Evolutionary conservation across 441 rosid genomes (phyloP).

Genomic region (Erodium texanum): DNA sequence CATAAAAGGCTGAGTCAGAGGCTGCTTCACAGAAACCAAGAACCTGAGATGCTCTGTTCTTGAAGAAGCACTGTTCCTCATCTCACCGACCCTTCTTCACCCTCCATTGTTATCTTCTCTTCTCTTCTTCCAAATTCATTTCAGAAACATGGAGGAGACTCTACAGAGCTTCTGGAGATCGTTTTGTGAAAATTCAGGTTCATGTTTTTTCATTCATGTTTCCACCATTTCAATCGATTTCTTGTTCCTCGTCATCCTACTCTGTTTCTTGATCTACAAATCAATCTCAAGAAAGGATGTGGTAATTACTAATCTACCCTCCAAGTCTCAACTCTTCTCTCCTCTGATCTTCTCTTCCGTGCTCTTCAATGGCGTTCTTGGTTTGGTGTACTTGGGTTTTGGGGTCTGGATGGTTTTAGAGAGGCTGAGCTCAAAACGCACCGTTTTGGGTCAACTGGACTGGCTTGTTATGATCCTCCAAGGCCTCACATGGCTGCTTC

Average conservation of each 20-base stretch:
- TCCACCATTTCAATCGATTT: constrained; percentile 22
- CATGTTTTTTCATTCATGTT: constrained; percentile 21
- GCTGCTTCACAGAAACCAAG: not conserved
- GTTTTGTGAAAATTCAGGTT: constrained; percentile 12
- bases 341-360: constrained; percentile 16
- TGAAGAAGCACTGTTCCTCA: too few species aligned
- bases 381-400: constrained; percentile 25
- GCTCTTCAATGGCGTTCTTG: constrained; percentile 25
- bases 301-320: not conserved
- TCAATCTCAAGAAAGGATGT: constrained; percentile 10
- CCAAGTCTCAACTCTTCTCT: constrained; percentile 5
- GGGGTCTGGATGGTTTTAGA: constrained; percentile 25
- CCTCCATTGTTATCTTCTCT: too few species aligned
- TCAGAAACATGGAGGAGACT: not conserved
- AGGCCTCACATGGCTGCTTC: constrained; percentile 33
- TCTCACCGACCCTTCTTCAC: not conserved
- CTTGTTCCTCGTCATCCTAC: constrained; percentile 19
- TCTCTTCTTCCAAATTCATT: not conserved
- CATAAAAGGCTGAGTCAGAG: not conserved
- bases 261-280: constrained; percentile 18
- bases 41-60: not conserved
- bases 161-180: not conserved
- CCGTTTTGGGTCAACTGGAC: constrained; percentile 23
- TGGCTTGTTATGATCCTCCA: constrained; percentile 22
- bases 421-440: constrained; percentile 10